These are phyloP conservation scores for Colletotrichum sansevieriae DNA, from an alignment of 2,329 filamentous ascomycete species.

Conservation along the genomic window DNA sequence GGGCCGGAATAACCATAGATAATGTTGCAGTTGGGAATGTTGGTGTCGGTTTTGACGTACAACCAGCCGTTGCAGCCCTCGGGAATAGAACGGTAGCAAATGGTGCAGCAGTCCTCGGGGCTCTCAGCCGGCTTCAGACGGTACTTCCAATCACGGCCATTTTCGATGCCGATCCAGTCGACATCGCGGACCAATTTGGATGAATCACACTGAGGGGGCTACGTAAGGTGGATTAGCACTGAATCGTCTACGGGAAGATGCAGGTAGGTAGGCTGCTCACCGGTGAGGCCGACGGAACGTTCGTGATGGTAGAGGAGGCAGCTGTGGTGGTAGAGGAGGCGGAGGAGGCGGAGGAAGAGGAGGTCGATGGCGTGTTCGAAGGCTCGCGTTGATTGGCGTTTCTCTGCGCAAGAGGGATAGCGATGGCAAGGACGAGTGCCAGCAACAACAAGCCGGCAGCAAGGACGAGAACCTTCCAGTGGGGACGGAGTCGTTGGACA, in stretches of 20 bases:
- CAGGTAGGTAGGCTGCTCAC: too few species aligned
- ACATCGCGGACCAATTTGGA: slow-evolving; percentile 32
- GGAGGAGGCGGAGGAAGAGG: background rate
- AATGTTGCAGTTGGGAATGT: slow-evolving; percentile 38
- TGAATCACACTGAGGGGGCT: slow-evolving; percentile 28
- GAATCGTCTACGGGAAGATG: background rate
- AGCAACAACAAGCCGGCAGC: too few species aligned
- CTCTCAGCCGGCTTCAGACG: slow-evolving; percentile 29
- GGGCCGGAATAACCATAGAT: slow-evolving; percentile 40
- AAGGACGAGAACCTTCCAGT: too few species aligned
- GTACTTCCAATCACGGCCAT: slow-evolving; percentile 34
- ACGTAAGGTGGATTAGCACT: background rate
- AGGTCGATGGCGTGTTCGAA: too few species aligned
- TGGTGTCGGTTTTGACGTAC: slow-evolving; percentile 20
- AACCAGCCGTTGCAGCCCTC: slow-evolving; percentile 43
- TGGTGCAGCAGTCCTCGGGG: slow-evolving; percentile 38
- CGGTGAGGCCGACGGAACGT: too few species aligned
- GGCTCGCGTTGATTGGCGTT: too few species aligned
- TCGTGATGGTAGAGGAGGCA: background rate
- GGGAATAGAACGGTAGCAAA: slow-evolving; percentile 33
- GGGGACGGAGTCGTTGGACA: too few species aligned
- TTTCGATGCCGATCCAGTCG: slow-evolving; percentile 41
- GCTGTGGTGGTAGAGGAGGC: background rate
- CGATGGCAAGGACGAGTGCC: too few species aligned
- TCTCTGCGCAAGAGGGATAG: too few species aligned